Conservation (phyloP, 2,329 filamentous ascomycete species). For the Microdochium trichocladiopsis region DNA sequence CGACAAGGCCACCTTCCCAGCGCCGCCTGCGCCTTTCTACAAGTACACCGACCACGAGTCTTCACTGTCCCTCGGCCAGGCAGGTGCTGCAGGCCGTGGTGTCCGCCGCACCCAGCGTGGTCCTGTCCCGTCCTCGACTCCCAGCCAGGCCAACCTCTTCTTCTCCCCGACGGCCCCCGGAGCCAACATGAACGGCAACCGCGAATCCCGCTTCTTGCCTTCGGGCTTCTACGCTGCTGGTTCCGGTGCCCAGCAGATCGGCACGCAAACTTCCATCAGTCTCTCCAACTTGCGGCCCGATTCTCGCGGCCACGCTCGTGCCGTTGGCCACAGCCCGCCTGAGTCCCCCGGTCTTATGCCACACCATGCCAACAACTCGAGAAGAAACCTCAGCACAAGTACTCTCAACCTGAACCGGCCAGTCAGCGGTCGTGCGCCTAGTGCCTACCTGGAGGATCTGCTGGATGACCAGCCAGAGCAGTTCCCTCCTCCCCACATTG, state of each 20-base stretch:
- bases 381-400: conserved; percentile 50
- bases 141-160: conserved; percentile 70
- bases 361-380: conserved; percentile 26
- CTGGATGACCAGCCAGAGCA: conserved; percentile 64
- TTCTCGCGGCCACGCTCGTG: conserved; percentile 42
- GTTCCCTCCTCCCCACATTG: conserved; percentile 33
- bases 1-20: conserved; percentile 59
- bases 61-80: conserved; percentile 40
- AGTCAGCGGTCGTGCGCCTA: conserved; percentile 68
- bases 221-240: conserved; percentile 85
- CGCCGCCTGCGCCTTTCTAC: conserved; percentile 53
- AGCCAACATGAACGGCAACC: conserved; percentile 45
- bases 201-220: conserved; percentile 76
- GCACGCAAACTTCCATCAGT: conserved; percentile 47
- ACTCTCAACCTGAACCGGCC: conserved; percentile 60
- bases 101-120: conserved; percentile 44
- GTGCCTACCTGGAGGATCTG: conserved; percentile 83
- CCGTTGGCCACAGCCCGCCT: conserved; percentile 48
- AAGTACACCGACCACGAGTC: conserved; percentile 56
- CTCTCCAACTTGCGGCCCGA: conserved; percentile 56
- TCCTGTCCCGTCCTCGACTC: conserved; percentile 46
- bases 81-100: conserved; percentile 38
- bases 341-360: conserved; percentile 49
- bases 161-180: conserved; percentile 85
- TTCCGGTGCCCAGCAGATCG: conserved; percentile 39